Conservation (phyloP, 2,329 filamentous ascomycete genomes). For the Penicillium sp. region DNA sequence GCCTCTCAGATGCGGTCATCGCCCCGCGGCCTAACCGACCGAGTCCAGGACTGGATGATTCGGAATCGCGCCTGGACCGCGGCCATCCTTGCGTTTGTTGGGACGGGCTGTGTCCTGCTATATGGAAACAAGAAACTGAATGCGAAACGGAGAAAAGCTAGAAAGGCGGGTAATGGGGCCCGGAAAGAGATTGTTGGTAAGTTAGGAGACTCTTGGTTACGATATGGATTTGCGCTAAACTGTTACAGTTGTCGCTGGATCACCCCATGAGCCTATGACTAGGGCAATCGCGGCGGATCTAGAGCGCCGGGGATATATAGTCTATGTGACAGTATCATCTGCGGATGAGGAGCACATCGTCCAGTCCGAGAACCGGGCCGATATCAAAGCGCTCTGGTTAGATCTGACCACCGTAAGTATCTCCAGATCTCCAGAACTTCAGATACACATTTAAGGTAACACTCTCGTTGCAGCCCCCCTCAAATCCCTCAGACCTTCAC, state of each 20-base stretch:
- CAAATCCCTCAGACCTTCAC: constrained; percentile 57
- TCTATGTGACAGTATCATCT: constrained; percentile 86
- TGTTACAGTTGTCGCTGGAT: constrained; percentile 75
- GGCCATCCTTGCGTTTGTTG: constrained; percentile 67
- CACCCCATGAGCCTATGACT: constrained; percentile 78
- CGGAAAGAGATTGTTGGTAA: constrained; percentile 74
- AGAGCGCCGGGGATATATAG: constrained; percentile 87
- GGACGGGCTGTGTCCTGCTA: constrained; percentile 61
- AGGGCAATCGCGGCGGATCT: constrained; percentile 81
- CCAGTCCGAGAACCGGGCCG: constrained; percentile 70
- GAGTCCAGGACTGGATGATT: constrained; percentile 68
- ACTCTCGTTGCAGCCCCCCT: constrained; percentile 53
- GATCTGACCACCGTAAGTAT: constrained; percentile 62
- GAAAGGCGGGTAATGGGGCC: constrained; percentile 76
- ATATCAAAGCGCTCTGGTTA: constrained; percentile 78
- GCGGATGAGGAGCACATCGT: constrained; percentile 80
- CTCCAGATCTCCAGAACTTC: not conserved
- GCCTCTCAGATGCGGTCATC: constrained; percentile 32
- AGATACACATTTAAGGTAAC: no score
- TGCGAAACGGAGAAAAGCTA: constrained; percentile 69
- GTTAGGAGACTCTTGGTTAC: constrained; percentile 15
- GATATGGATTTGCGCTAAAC: constrained; percentile 3
- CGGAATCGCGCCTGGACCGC: constrained; percentile 73
- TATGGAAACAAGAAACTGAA: constrained; percentile 61
- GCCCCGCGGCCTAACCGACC: constrained; percentile 49